A percentile compares a stretch with the other conserved stretches of the same genome.
phyloP scores from a whole-genome alignment of 2,329 filamentous ascomycete genomes.

The Colletotrichum limetticola region DNA sequence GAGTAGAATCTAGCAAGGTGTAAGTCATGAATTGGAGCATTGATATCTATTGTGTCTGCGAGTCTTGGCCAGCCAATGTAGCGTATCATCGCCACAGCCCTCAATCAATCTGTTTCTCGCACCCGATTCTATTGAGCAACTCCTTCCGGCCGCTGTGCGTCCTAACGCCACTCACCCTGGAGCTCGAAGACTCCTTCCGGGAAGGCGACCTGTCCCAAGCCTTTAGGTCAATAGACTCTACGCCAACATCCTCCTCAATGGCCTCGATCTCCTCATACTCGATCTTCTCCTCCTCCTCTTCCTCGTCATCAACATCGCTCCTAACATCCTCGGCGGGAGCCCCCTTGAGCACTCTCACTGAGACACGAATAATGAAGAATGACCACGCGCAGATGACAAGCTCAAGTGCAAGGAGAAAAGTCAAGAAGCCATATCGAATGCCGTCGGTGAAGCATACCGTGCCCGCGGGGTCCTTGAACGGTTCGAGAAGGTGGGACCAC shows the following conservation, averaged over 20 bases:
- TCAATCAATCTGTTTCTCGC: slow-evolving; percentile 18
- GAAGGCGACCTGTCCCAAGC: not conserved
- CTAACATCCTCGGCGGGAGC: slow-evolving; percentile 12
- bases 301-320: not conserved
- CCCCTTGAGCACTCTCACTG: slow-evolving; percentile 1
- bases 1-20: not conserved
- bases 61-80: not conserved
- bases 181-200: not conserved
- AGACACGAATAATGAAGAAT: not conserved
- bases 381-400: slow-evolving; percentile 12
- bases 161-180: not conserved
- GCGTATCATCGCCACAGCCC: not conserved
- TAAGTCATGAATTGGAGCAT: not conserved
- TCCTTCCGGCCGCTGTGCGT: slow-evolving; percentile 6
- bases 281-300: not conserved
- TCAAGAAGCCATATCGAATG: not conserved
- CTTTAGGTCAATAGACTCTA: slow-evolving; percentile 4
- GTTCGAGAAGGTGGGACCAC: slow-evolving; percentile 6
- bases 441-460: slow-evolving; percentile 2
- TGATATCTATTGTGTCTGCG: not conserved
- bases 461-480: not conserved
- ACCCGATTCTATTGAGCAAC: slow-evolving; percentile 10
- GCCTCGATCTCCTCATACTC: not conserved
- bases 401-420: slow-evolving; percentile 6
- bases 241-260: not conserved